Percentiles rank a stretch among this genome's conserved stretches.
phyloP scores from a whole-genome alignment of 164 flowering plant genomes.

The Berberis thunbergii region DNA sequence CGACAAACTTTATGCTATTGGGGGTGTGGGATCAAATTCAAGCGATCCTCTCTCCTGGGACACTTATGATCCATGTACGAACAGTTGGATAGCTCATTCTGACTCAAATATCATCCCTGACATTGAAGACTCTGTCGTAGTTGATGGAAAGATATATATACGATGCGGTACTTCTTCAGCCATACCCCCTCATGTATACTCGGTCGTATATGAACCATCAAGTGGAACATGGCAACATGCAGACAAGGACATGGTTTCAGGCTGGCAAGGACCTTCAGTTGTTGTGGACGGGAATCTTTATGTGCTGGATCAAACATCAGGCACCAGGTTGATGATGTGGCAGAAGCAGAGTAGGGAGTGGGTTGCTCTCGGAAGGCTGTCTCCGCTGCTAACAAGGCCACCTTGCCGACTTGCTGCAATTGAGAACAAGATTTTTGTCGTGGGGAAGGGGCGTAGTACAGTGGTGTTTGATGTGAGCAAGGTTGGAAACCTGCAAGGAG shows the following conservation, averaged over 20 bases:
- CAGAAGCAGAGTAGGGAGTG: conserved; percentile 42
- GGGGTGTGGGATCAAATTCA: conserved; percentile 50
- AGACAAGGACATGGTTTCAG: conserved; percentile 49
- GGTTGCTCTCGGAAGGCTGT: conserved; percentile 57
- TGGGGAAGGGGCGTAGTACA: conserved; percentile 72
- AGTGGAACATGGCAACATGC: conserved; percentile 48
- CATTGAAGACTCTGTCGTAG: conserved; percentile 52
- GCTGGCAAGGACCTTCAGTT: conserved; percentile 80
- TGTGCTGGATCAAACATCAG: conserved; percentile 68
- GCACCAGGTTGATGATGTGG: conserved; percentile 76
- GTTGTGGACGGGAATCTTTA: conserved; percentile 55
- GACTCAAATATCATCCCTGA: conserved; percentile 47
- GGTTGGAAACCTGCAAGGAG: conserved; percentile 27
- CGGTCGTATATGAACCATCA: conserved; percentile 46
- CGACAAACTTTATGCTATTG: conserved; percentile 57
- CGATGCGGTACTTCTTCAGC: conserved; percentile 32
- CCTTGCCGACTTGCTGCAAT: conserved; percentile 72
- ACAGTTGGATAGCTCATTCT: conserved; percentile 34
- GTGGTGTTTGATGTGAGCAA: conserved; percentile 50
- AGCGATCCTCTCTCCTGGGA: conserved; percentile 58
- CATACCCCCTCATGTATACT: conserved; percentile 28
- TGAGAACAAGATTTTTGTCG: conserved; percentile 48
- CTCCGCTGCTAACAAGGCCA: conserved; percentile 47
- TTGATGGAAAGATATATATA: conserved; percentile 65
- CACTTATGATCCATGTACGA: conserved; percentile 36